Conservation (phyloP, 2,329 filamentous ascomycete species). For the Fusarium ambrosium region DNA sequence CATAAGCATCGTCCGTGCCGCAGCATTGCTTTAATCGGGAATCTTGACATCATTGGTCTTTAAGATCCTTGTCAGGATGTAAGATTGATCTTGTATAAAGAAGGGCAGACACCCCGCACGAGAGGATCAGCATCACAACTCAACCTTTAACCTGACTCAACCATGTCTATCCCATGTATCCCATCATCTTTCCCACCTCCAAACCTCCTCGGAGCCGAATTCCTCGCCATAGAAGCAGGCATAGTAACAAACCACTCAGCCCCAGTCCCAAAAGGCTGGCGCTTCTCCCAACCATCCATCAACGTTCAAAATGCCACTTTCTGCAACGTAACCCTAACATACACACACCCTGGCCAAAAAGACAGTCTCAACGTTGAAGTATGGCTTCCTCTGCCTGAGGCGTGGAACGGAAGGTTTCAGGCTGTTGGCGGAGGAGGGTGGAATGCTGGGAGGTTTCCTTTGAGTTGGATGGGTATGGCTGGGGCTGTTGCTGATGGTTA, state of each 20-base stretch:
- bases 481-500: slow-evolving; percentile 28
- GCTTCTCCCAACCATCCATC: slow-evolving; percentile 11
- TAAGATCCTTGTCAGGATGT: neutral
- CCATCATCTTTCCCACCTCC: neutral
- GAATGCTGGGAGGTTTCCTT: slow-evolving; percentile 20
- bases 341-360: slow-evolving; percentile 29
- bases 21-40: neutral
- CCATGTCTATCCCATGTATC: neutral
- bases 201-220: neutral
- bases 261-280: neutral
- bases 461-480: slow-evolving; percentile 15
- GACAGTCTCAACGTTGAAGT: slow-evolving; percentile 26
- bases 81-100: neutral
- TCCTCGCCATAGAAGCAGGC: neutral
- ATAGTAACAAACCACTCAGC: neutral
- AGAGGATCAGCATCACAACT: neutral
- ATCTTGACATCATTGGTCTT: neutral
- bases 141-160: neutral
- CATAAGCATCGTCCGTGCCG: neutral
- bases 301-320: slow-evolving; percentile 16
- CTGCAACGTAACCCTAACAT: slow-evolving; percentile 33
- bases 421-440: slow-evolving; percentile 32
- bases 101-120: neutral
- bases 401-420: slow-evolving; percentile 26
- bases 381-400: slow-evolving; percentile 16